Percentiles rank a stretch among this genome's conserved stretches.
phyloP scores from a whole-genome alignment of 495 filamentous ascomycete species.

The Xylaria palmicola region DNA sequence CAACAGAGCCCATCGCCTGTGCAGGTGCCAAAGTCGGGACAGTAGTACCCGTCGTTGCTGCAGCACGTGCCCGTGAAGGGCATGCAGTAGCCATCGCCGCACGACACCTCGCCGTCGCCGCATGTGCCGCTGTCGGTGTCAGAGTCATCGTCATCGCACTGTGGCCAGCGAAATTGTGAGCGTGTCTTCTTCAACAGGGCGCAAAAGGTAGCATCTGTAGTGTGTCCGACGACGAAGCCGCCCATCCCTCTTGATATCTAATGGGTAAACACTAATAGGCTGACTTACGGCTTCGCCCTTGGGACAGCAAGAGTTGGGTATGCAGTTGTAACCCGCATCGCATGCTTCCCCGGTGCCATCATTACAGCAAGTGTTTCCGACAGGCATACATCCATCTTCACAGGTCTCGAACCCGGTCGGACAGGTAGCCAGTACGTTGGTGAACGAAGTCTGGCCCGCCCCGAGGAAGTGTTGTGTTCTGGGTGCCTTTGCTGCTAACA shows the following conservation, averaged over 20 bases:
- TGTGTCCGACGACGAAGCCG: neutral
- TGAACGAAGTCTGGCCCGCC: neutral
- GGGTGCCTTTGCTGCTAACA: neutral
- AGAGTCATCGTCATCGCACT: slow-evolving; percentile 21
- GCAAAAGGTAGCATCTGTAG: neutral
- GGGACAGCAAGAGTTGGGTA: slow-evolving; percentile 25
- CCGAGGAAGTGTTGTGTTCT: neutral
- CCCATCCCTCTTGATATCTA: neutral
- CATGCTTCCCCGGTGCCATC: slow-evolving; percentile 27
- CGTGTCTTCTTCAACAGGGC: neutral
- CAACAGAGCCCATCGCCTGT: slow-evolving; percentile 24
- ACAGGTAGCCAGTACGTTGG: neutral
- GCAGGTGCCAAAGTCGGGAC: slow-evolving; percentile 25
- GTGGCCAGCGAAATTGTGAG: neutral
- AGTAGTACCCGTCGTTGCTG: slow-evolving; percentile 18
- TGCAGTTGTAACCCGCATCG: slow-evolving; percentile 22
- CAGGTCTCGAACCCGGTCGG: neutral
- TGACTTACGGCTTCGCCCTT: slow-evolving; percentile 12
- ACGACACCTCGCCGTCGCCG: slow-evolving; percentile 11
- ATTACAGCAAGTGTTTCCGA: slow-evolving; percentile 18
- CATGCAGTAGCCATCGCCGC: slow-evolving; percentile 23
- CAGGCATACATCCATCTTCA: neutral
- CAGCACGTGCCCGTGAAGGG: slow-evolving; percentile 25
- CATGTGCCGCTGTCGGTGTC: slow-evolving; percentile 4
- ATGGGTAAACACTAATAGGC: neutral